These are phyloP conservation scores for Penicillium psychrofluorescens DNA, from an alignment of 495 filamentous ascomycete species.

Conservation along the genomic window DNA sequence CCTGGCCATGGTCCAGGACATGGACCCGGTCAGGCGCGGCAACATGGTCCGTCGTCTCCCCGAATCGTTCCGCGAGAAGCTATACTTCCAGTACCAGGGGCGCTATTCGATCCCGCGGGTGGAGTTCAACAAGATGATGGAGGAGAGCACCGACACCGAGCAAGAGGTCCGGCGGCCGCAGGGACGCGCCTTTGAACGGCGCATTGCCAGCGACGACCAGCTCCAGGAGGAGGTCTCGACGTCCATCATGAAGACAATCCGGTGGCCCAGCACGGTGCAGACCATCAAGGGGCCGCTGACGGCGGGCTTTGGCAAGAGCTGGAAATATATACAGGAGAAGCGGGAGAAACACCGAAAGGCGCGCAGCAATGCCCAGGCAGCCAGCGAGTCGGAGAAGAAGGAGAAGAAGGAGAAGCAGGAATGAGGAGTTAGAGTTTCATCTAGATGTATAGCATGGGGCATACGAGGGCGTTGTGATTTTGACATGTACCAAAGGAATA, in stretches of 20 bases:
- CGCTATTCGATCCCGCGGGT: constrained; percentile 77
- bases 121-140: constrained; percentile 84
- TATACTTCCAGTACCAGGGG: constrained; percentile 91
- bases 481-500: constrained; percentile 5
- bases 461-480: constrained; percentile 15
- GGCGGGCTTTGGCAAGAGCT: constrained; percentile 58
- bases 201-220: constrained; percentile 66
- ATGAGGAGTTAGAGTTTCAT: constrained; percentile 3
- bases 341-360: constrained; percentile 52
- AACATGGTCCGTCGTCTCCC: constrained; percentile 96
- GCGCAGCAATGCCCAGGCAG: constrained; percentile 13
- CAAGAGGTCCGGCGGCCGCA: constrained; percentile 57
- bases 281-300: constrained; percentile 75
- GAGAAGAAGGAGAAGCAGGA: constrained; percentile 16
- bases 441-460: constrained; percentile 4
- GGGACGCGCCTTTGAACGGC: constrained; percentile 77
- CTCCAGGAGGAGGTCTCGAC: constrained; percentile 58
- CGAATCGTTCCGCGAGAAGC: constrained; percentile 73
- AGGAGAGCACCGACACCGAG: constrained; percentile 58
- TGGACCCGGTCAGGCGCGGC: constrained; percentile 80
- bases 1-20: constrained; percentile 68
- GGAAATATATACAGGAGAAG: constrained; percentile 80
- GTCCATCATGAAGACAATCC: constrained; percentile 78
- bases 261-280: constrained; percentile 84
- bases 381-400: constrained; percentile 4